Percentiles rank a stretch among this genome's conserved stretches.
phyloP scores from a whole-genome alignment of 768 basidiomycete species.

The Serendipita sp. region DNA sequence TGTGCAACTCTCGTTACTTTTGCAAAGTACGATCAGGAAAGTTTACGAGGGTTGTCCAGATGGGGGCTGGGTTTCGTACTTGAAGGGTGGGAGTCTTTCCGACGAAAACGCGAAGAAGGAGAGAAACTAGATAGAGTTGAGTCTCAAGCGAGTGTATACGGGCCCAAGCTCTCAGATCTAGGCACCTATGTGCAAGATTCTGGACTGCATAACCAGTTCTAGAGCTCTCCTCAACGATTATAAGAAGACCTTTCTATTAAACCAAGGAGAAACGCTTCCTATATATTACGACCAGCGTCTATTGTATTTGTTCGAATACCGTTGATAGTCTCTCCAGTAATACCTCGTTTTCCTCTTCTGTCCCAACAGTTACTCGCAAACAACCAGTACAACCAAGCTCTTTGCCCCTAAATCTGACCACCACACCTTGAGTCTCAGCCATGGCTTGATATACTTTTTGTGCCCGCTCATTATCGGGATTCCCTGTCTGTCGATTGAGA shows the following conservation, averaged over 20 bases:
- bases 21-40: constrained; percentile 42
- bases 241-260: too few relatives aligned
- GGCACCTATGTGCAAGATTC: too few relatives aligned
- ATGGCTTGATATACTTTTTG: constrained; percentile 54
- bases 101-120: not conserved
- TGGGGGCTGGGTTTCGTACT: constrained; percentile 51
- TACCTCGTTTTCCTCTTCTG: constrained; percentile 54
- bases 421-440: constrained; percentile 74
- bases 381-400: constrained; percentile 81
- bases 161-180: too few relatives aligned
- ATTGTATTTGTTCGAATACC: constrained; percentile 26
- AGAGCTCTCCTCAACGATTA: too few relatives aligned
- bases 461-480: constrained; percentile 22
- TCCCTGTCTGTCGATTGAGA: constrained; percentile 26
- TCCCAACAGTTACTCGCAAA: constrained; percentile 80
- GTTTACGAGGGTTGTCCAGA: constrained; percentile 54
- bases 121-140: too few relatives aligned
- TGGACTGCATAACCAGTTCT: too few relatives aligned
- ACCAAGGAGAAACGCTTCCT: too few relatives aligned
- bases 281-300: not conserved
- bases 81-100: not conserved
- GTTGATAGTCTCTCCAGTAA: constrained; percentile 39
- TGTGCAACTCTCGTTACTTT: constrained; percentile 50
- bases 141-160: too few relatives aligned
- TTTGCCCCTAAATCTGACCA: constrained; percentile 76